Evolutionary conservation across 768 basidiomycete genomes (phyloP).

Genomic region (Gymnopilus dilepis): DNA sequence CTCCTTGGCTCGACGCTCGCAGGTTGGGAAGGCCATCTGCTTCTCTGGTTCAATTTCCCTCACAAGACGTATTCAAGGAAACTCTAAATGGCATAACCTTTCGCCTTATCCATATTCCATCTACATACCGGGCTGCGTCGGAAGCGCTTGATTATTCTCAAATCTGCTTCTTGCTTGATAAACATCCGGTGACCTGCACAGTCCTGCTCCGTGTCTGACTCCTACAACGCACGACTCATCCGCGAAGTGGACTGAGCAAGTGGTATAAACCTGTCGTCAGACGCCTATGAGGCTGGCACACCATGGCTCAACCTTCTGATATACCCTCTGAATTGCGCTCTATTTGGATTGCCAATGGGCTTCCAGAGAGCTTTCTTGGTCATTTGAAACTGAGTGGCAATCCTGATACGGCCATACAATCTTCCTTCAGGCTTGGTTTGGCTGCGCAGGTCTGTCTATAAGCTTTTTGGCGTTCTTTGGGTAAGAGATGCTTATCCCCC

Average conservation of each 20-base stretch:
- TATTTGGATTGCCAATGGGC: conserved; percentile 47
- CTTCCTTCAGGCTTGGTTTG: conserved; percentile 58
- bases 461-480: too few relatives aligned
- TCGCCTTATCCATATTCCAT: neutral
- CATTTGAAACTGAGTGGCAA: conserved; percentile 41
- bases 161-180: neutral
- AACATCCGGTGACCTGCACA: neutral
- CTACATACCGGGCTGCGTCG: neutral
- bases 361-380: conserved; percentile 42
- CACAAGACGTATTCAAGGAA: too few relatives aligned
- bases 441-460: conserved; percentile 55
- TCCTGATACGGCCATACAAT: conserved; percentile 51
- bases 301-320: neutral
- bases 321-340: conserved; percentile 1
- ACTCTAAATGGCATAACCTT: neutral
- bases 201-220: neutral
- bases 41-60: too few relatives aligned
- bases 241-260: neutral
- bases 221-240: neutral
- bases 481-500: neutral
- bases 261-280: neutral
- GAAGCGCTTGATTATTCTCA: neutral
- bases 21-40: too few relatives aligned
- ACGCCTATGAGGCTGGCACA: neutral
- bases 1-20: too few relatives aligned